Conservation (phyloP, 179 eudicot species). For the Camellia oleifera region DNA sequence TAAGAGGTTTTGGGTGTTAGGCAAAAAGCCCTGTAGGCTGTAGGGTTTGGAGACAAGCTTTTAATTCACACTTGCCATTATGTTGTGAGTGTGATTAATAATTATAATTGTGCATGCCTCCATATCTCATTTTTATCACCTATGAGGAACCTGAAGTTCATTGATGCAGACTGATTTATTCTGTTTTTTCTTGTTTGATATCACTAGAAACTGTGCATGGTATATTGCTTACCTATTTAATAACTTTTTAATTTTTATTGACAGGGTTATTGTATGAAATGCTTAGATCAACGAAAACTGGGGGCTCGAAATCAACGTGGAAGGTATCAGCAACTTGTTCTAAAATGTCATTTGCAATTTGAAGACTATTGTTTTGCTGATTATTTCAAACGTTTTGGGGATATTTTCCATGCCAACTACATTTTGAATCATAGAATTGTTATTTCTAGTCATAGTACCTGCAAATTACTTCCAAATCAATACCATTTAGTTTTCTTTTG, state of each 20-base stretch:
- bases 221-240: neutral
- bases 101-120: neutral
- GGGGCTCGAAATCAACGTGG: conserved; percentile 79
- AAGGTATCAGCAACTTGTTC: conserved; percentile 52
- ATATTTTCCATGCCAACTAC: neutral
- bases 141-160: conserved; percentile 2
- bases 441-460: neutral
- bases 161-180: conserved; percentile 7
- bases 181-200: neutral
- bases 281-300: conserved; percentile 77
- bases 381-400: neutral
- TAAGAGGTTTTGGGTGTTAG: neutral
- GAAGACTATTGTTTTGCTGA: neutral
- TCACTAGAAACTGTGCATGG: neutral
- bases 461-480: neutral
- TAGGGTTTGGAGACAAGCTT: neutral
- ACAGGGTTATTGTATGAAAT: conserved; percentile 83
- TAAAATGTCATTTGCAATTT: conserved; percentile 8
- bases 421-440: neutral
- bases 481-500: neutral
- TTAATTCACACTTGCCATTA: neutral
- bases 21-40: no score
- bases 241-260: neutral
- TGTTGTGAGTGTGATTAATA: neutral
- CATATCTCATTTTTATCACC: neutral